phyloP scores from a whole-genome alignment of 306 rosid species.

The Prunus mume region DNA sequence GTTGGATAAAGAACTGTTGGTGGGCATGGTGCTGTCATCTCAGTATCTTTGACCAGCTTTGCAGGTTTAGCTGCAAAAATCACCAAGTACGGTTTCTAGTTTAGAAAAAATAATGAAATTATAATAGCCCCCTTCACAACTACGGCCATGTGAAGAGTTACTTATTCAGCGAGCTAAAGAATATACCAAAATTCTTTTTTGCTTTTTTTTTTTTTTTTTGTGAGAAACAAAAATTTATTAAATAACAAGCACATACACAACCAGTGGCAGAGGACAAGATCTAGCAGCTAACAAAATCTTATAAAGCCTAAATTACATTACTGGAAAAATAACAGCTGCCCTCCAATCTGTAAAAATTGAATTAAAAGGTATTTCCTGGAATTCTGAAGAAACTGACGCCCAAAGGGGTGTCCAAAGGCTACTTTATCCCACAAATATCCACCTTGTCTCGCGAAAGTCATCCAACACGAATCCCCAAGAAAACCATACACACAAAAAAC shows the following conservation, averaged over 20 bases:
- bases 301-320: too few relatives aligned
- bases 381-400: neutral
- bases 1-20: constrained; percentile 84
- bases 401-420: neutral
- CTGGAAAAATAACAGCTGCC: neutral
- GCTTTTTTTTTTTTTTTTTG: too few relatives aligned
- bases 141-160: too few relatives aligned
- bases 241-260: too few relatives aligned
- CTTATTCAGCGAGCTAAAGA: too few relatives aligned
- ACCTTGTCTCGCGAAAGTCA: neutral
- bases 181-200: too few relatives aligned
- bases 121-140: constrained; percentile 8
- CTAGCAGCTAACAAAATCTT: too few relatives aligned
- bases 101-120: neutral
- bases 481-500: neutral
- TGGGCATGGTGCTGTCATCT: constrained; percentile 76
- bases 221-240: too few relatives aligned
- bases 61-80: constrained; percentile 79
- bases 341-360: neutral
- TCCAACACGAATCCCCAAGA: neutral
- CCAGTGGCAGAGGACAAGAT: too few relatives aligned
- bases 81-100: constrained; percentile 27
- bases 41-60: constrained; percentile 66
- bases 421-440: neutral
- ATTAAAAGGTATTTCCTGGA: neutral